A percentile compares a stretch with the other conserved stretches of the same genome.
These are phyloP conservation scores for Penicillium sp. DNA, from an alignment of 2,329 filamentous ascomycete species.

Conservation along the genomic window DNA sequence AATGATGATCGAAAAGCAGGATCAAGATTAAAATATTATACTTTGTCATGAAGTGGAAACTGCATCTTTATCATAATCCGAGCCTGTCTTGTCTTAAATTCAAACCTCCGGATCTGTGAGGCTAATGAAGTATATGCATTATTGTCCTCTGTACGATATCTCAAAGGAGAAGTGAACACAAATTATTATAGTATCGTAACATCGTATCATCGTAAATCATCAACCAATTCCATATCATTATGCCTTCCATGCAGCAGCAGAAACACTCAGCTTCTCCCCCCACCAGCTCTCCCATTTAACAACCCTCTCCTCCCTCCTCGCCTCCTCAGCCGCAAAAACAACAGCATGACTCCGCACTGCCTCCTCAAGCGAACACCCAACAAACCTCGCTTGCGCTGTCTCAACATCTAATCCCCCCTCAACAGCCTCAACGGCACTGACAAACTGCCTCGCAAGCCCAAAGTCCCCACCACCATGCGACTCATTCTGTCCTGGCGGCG, in stretches of 20 bases:
- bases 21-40: constrained; percentile 7
- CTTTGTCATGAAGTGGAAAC: constrained; percentile 2
- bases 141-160: background rate
- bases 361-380: constrained; percentile 85
- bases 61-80: constrained; percentile 3
- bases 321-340: constrained; percentile 92
- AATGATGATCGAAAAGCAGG: constrained; percentile 20
- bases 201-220: constrained; percentile 1
- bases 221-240: background rate
- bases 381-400: constrained; percentile 69
- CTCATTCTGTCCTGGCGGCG: constrained; percentile 56
- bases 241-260: constrained; percentile 11
- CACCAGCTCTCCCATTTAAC: constrained; percentile 79
- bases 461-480: constrained; percentile 75
- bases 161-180: background rate
- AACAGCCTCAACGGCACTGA: constrained; percentile 76
- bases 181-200: background rate
- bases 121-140: background rate
- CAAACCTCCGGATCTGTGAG: background rate
- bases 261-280: constrained; percentile 52
- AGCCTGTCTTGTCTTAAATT: background rate
- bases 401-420: constrained; percentile 66
- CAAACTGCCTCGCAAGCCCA: constrained; percentile 78
- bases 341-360: constrained; percentile 84
- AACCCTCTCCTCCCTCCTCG: constrained; percentile 66